These are phyloP conservation scores for Apiospora hydei DNA, from an alignment of 2,329 filamentous ascomycete species.

Conservation along the genomic window DNA sequence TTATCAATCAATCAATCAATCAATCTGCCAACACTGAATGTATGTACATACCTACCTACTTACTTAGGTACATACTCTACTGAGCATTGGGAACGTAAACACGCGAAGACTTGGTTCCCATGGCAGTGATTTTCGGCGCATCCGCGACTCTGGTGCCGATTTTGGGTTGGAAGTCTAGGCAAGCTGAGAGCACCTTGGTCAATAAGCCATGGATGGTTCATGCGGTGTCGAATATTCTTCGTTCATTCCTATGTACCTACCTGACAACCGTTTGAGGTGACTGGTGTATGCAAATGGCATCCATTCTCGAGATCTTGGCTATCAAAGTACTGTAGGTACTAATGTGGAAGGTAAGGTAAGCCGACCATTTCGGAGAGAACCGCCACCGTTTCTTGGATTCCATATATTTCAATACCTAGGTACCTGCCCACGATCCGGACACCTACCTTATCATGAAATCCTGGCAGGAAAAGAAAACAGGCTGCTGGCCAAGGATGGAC, in stretches of 20 bases:
- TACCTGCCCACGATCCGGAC: constrained; percentile 7
- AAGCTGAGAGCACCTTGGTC: not conserved
- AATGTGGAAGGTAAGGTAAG: not conserved
- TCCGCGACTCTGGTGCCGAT: not conserved
- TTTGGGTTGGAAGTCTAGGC: not conserved
- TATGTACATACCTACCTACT: too few relatives aligned
- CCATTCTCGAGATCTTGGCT: constrained; percentile 7
- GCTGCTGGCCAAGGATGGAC: constrained; percentile 1
- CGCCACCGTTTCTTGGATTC: not conserved
- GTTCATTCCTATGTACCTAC: not conserved
- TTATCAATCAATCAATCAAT: constrained; percentile 9
- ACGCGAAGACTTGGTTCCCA: not conserved
- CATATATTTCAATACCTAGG: not conserved
- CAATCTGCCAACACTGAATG: too few relatives aligned
- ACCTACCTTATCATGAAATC: constrained; percentile 1
- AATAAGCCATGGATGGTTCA: not conserved
- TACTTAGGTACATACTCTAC: not conserved
- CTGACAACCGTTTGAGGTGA: not conserved
- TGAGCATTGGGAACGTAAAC: not conserved
- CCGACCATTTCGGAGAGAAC: not conserved
- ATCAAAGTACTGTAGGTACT: too few relatives aligned
- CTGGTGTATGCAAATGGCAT: not conserved
- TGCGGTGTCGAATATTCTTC: not conserved
- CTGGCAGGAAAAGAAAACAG: constrained; percentile 1
- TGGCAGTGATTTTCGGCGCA: not conserved